Conservation (phyloP, 352 stramenopile species). For the Thraustochytrium aureum region DNA sequence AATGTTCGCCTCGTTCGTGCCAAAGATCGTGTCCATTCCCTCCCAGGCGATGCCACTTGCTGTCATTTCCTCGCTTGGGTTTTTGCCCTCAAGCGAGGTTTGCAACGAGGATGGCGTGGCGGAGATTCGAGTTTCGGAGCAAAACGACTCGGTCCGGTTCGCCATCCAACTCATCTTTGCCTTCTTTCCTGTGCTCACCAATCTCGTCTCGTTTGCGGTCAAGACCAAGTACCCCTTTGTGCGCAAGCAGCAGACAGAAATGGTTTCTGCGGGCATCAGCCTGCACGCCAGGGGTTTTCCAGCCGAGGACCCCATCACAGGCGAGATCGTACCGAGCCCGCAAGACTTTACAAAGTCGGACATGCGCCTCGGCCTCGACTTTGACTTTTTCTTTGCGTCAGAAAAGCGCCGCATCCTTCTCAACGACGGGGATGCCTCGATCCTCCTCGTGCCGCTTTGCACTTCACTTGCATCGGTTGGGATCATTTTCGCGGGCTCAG, state of each 20-base stretch:
- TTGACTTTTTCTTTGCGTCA: constrained; percentile 51
- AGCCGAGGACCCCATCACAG: constrained; percentile 52
- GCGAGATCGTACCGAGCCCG: constrained; percentile 18
- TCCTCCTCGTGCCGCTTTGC: constrained; percentile 14
- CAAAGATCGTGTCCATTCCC: constrained; percentile 58
- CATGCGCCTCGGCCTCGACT: constrained; percentile 1
- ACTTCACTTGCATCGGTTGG: constrained; percentile 20
- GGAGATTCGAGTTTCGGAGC: background rate
- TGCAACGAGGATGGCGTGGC: constrained; percentile 17
- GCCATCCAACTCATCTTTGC: constrained; percentile 54
- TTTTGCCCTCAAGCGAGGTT: background rate
- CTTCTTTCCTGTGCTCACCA: constrained; percentile 53
- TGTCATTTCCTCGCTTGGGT: constrained; percentile 55
- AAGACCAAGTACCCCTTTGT: constrained; percentile 54
- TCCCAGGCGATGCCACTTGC: constrained; percentile 54
- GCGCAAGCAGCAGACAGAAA: constrained; percentile 12
- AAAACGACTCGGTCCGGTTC: constrained; percentile 34
- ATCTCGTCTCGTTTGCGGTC: constrained; percentile 52
- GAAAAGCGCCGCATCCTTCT: constrained; percentile 51
- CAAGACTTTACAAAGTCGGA: constrained; percentile 46
- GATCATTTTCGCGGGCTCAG: constrained; percentile 12
- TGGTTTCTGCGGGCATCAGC: constrained; percentile 54
- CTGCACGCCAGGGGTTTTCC: constrained; percentile 47
- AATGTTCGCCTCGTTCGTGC: constrained; percentile 56
- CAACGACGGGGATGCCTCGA: constrained; percentile 32